Base-by-base conservation (phyloP, 2,329 filamentous ascomycete genomes). In the Alternaria ventricosa region DNA sequence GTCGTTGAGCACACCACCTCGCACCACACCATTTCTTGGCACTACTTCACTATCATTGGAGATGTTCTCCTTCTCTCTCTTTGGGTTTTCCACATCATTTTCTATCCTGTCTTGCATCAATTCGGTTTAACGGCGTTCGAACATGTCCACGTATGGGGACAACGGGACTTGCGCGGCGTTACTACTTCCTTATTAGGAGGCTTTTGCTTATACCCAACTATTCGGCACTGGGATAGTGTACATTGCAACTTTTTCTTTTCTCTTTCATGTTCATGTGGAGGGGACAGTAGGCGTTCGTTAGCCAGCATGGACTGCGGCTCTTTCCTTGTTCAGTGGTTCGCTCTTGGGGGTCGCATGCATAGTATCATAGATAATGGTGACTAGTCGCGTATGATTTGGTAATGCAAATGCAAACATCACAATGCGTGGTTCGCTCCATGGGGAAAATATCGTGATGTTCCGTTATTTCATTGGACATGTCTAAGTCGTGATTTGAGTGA, bases 151-250 rank as follows among this genome's bases (percentile, higher is more conserved):
- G 49, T 23, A 53, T n/a, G 8, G 28, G 49, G 49, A 36, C 22
- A 13, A 18, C 15, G 20, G 49, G 20, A 44, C 23, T 41, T 28
- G 53, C 22, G 13, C 23, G 55, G 55, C 55, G 45, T 61, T 53
- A 22, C 23, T 23, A 8, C 10, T 22, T 23, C 50, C 53, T 30
- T 27, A 6, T 23, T 23, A 30, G 30, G 15, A 25, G 4, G n/a
- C 3, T 9, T 46, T 69, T 69, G 67, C 63, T 71, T 71, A 72
- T 71, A 72, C 70, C 70, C 68, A 61, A 60, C 22, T 28, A 28
- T 33, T 23, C 61, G 67, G 60, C 68, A 70, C 70, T 69, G 65
- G 67, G 65, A 70, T 56, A 72, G 68, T 72, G 70, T 70, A 72
- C 58, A 68, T 60, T 64, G 63, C 68, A 61, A 61, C 30, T 55